Evolutionary conservation across 1,284 basidiomycete species (phyloP).

Genomic region (Grifola frondosa): DNA sequence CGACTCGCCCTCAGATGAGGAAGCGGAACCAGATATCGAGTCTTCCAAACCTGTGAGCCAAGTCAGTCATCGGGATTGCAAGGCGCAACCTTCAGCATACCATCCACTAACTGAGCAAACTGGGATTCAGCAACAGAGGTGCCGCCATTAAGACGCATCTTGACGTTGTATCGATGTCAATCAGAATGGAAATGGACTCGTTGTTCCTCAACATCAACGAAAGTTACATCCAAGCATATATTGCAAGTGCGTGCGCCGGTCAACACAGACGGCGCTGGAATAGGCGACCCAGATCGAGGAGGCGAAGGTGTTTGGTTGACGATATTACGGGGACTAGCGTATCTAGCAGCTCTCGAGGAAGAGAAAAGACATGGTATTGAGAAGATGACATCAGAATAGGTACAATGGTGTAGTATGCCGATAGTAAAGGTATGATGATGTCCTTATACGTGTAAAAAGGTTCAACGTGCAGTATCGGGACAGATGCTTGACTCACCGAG

Average conservation of each 20-base stretch:
- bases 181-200: slow-evolving; percentile 88
- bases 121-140: slow-evolving; percentile 63
- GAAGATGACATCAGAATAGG: slow-evolving; percentile 6
- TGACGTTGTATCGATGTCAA: slow-evolving; percentile 98
- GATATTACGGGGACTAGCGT: slow-evolving; percentile 59
- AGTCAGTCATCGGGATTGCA: background rate
- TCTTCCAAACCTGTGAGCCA: slow-evolving; percentile 66
- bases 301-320: slow-evolving; percentile 35
- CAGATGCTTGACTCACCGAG: background rate
- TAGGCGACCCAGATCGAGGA: slow-evolving; percentile 32
- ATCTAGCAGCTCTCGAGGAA: slow-evolving; percentile 64
- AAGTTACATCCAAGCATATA: slow-evolving; percentile 69
- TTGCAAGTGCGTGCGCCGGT: slow-evolving; percentile 62
- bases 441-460: no score
- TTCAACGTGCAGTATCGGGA: no score
- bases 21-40: slow-evolving; percentile 86
- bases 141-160: slow-evolving; percentile 66
- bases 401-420: background rate
- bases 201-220: slow-evolving; percentile 78
- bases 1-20: slow-evolving; percentile 52
- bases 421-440: background rate
- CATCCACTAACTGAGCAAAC: slow-evolving; percentile 77
- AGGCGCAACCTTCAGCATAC: slow-evolving; percentile 32
- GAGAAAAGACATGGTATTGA: slow-evolving; percentile 21
- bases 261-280: slow-evolving; percentile 24